Percentiles rank a stretch among this genome's conserved stretches.
Conservation (phyloP, 2,329 filamentous ascomycete species). For the Coniella lustricola region DNA sequence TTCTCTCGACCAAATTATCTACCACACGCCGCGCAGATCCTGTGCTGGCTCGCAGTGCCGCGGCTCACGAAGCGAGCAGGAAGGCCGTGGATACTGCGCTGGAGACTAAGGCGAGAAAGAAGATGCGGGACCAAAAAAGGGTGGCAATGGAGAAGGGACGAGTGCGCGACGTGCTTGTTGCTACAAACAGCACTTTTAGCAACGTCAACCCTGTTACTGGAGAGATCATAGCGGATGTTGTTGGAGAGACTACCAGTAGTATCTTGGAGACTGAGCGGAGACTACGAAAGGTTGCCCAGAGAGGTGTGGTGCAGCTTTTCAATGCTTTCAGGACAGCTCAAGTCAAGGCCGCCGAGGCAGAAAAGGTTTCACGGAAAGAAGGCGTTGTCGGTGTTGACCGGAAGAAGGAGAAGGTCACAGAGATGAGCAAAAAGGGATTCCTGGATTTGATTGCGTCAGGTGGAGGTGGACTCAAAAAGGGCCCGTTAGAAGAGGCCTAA, state of each 20-base stretch:
- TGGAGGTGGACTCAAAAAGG: slow-evolving; percentile 53
- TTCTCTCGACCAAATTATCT: slow-evolving; percentile 82
- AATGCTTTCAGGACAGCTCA: slow-evolving; percentile 92
- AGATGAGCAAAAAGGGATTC: slow-evolving; percentile 97
- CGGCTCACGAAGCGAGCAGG: slow-evolving; percentile 64
- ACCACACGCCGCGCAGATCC: slow-evolving; percentile 77
- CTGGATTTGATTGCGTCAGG: slow-evolving; percentile 75
- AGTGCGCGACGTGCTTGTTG: slow-evolving; percentile 74
- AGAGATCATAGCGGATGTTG: slow-evolving; percentile 28
- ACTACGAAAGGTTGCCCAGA: slow-evolving; percentile 79
- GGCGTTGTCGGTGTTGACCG: slow-evolving; percentile 73
- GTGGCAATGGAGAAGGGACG: slow-evolving; percentile 77
- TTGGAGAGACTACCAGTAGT: slow-evolving; percentile 42
- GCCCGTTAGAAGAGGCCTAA: slow-evolving; percentile 50
- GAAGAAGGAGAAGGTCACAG: slow-evolving; percentile 80
- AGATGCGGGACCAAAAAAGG: slow-evolving; percentile 74
- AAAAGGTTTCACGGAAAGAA: slow-evolving; percentile 59
- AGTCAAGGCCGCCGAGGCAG: slow-evolving; percentile 75
- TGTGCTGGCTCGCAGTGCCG: slow-evolving; percentile 77
- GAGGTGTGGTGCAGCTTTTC: slow-evolving; percentile 92
- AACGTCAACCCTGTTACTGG: slow-evolving; percentile 43
- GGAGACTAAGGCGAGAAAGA: slow-evolving; percentile 71
- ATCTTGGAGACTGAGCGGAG: slow-evolving; percentile 67
- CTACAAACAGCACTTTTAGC: slow-evolving; percentile 31
- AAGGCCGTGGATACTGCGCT: slow-evolving; percentile 69